These are phyloP conservation scores for Phytophthora foliorum DNA, from an alignment of 352 stramenopile species.

Conservation along the genomic window DNA sequence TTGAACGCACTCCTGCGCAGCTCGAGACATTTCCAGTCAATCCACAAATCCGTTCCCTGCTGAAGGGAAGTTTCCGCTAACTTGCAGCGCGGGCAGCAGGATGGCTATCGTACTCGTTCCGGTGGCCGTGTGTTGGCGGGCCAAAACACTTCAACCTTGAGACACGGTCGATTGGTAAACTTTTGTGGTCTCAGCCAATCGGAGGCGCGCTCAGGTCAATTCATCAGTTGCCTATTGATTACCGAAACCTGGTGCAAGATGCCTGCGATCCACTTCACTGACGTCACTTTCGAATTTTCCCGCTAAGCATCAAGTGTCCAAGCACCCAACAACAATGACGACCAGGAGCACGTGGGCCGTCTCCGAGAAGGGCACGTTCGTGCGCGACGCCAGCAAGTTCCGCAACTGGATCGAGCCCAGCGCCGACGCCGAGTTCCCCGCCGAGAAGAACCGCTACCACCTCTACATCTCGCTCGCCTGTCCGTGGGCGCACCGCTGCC, in stretches of 20 bases:
- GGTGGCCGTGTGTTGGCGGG: too few species aligned
- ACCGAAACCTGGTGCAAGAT: constrained; percentile 7
- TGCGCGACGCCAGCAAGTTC: constrained; percentile 81
- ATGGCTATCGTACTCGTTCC: too few species aligned
- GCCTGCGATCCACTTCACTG: constrained; percentile 24
- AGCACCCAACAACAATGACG: constrained; percentile 51
- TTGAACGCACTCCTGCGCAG: too few species aligned
- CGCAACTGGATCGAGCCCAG: constrained; percentile 81
- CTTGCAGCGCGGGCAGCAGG: too few species aligned
- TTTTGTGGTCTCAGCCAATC: constrained; percentile 24
- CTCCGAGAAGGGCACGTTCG: constrained; percentile 75
- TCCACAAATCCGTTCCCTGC: too few species aligned
- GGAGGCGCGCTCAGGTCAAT: neutral
- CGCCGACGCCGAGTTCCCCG: constrained; percentile 71
- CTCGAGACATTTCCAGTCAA: too few species aligned
- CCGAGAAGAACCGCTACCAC: constrained; percentile 88
- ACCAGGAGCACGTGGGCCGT: constrained; percentile 71
- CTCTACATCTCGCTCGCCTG: constrained; percentile 97
- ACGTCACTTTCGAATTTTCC: constrained; percentile 36
- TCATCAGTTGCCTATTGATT: constrained; percentile 25
- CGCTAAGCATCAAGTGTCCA: constrained; percentile 5
- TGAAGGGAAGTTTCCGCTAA: too few species aligned
- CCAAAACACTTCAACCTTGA: constrained; percentile 6
- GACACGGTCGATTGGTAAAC: constrained; percentile 14
- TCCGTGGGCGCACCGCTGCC: constrained; percentile 86